Conservation (phyloP, 352 stramenopile species). For the Phytophthora citrophthora region DNA sequence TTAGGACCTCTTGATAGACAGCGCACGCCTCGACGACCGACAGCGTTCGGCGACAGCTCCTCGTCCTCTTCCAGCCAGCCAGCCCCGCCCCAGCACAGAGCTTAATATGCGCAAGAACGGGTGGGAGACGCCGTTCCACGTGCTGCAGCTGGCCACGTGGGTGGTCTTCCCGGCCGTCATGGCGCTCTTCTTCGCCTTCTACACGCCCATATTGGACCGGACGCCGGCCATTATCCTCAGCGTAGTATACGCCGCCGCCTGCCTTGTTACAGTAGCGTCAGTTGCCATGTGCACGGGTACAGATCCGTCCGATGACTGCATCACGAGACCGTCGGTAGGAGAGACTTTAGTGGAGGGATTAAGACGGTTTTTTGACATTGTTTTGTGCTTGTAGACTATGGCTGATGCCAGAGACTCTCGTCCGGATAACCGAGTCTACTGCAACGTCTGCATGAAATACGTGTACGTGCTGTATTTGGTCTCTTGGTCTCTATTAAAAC, state of each 20-base stretch:
- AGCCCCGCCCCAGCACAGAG: not conserved
- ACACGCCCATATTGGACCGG: constrained; percentile 66
- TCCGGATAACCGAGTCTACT: constrained; percentile 73
- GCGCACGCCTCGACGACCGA: constrained; percentile 9
- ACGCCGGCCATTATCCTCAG: constrained; percentile 56
- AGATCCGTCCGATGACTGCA: constrained; percentile 81
- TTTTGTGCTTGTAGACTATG: constrained; percentile 34
- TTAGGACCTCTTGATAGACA: constrained; percentile 39
- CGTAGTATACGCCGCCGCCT: constrained; percentile 62
- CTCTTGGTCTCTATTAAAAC: not conserved
- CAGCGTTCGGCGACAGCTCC: constrained; percentile 24
- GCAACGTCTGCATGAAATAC: constrained; percentile 90
- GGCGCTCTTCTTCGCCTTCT: constrained; percentile 85
- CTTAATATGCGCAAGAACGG: constrained; percentile 71
- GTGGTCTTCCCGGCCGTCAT: constrained; percentile 83
- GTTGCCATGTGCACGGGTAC: constrained; percentile 71
- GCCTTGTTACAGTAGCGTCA: constrained; percentile 57
- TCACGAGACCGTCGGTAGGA: constrained; percentile 63
- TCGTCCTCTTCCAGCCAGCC: constrained; percentile 3
- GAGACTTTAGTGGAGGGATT: constrained; percentile 1
- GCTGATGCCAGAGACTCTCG: constrained; percentile 34
- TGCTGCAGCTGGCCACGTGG: constrained; percentile 85
- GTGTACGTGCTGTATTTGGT: constrained; percentile 56
- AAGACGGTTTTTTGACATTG: constrained; percentile 1
- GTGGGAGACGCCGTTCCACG: constrained; percentile 83